Conservation (phyloP, 2,329 filamentous ascomycete species). For the Monilinia polystroma region DNA sequence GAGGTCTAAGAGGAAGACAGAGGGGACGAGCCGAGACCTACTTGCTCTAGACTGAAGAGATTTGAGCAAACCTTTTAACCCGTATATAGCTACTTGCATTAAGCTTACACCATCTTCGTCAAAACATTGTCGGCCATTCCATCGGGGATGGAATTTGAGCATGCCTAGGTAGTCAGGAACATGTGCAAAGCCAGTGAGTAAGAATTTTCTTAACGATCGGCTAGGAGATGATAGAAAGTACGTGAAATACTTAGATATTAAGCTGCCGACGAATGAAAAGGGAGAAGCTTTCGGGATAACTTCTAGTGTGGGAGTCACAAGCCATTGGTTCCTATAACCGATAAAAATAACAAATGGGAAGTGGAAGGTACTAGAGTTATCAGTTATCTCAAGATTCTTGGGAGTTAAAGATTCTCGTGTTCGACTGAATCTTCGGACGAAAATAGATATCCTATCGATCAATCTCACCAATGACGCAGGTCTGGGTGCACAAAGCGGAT, state of each 20-base stretch:
- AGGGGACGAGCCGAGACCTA: background rate
- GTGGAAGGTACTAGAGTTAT: background rate
- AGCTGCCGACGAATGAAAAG: background rate
- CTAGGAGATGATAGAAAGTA: background rate
- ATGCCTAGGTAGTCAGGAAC: background rate
- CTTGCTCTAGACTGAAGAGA: background rate
- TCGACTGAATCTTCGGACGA: slow-evolving; percentile 7
- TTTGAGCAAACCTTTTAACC: background rate
- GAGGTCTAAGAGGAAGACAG: background rate
- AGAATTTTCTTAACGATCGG: background rate
- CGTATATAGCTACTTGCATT: background rate
- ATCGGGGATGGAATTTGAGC: background rate
- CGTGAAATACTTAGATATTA: background rate
- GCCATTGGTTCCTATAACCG: background rate
- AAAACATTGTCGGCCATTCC: slow-evolving; percentile 6
- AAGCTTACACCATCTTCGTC: background rate
- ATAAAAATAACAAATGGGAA: background rate
- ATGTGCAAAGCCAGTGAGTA: background rate
- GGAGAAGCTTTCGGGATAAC: background rate
- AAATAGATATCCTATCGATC: slow-evolving; percentile 17
- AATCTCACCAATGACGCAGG: slow-evolving; percentile 12
- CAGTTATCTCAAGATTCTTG: background rate
- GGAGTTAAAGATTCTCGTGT: slow-evolving; percentile 11
- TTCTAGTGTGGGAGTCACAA: background rate
- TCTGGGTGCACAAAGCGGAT: background rate